A percentile compares a stretch with the other conserved stretches of the same genome.
phyloP scores from a whole-genome alignment of 371 early-diverging fungal species.

The Mycotypha africana region DNA sequence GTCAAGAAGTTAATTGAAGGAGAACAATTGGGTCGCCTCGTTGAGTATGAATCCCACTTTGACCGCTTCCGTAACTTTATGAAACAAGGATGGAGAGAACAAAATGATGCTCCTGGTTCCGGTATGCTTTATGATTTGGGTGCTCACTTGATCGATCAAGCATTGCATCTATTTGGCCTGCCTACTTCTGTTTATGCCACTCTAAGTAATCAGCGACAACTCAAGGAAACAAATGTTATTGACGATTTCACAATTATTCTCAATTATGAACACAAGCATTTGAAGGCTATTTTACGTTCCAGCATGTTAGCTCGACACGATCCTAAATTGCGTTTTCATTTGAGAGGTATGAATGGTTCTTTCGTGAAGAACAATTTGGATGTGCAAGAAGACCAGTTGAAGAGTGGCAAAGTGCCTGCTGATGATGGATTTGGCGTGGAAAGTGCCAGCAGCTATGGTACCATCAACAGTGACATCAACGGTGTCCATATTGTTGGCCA shows the following conservation, averaged over 20 bases:
- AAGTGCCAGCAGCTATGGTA: constrained; percentile 39
- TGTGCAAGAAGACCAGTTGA: constrained; percentile 73
- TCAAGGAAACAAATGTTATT: constrained; percentile 47
- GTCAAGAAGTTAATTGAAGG: constrained; percentile 53
- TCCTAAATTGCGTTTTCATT: constrained; percentile 60
- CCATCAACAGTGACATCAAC: constrained; percentile 46
- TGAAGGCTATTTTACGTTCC: constrained; percentile 60
- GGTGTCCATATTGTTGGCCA: constrained; percentile 54
- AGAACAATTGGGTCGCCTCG: constrained; percentile 58
- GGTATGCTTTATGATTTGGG: constrained; percentile 76
- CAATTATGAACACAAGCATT: constrained; percentile 45
- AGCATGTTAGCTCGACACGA: constrained; percentile 66
- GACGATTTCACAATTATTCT: constrained; percentile 65
- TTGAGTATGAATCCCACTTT: constrained; percentile 70
- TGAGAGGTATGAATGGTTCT: constrained; percentile 68
- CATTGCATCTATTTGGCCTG: constrained; percentile 62
- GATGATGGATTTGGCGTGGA: constrained; percentile 54
- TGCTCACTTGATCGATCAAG: constrained; percentile 77
- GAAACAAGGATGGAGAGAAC: constrained; percentile 76
- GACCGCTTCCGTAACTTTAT: constrained; percentile 69
- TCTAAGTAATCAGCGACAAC: constrained; percentile 65
- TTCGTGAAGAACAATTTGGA: constrained; percentile 66
- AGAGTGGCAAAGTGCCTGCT: constrained; percentile 51
- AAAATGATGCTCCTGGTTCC: constrained; percentile 53
- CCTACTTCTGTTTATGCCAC: constrained; percentile 60